Percentiles rank a stretch among this genome's conserved stretches.
These are phyloP conservation scores for Fragilaria crotonensis DNA, from an alignment of 108 stramenopile genomes.

Conservation along the genomic window DNA sequence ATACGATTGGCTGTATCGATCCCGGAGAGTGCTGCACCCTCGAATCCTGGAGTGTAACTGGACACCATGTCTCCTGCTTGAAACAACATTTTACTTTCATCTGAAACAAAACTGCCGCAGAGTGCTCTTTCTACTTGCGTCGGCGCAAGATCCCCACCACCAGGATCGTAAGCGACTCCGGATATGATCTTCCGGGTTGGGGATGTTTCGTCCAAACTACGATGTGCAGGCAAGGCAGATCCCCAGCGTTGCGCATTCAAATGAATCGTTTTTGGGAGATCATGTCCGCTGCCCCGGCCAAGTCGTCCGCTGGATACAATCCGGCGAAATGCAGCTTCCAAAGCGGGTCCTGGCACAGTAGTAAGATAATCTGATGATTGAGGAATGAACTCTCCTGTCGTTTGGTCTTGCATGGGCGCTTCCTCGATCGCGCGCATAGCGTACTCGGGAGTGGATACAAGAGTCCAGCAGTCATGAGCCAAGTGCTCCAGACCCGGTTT, in stretches of 20 bases:
- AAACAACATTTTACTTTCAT: conserved; percentile 33
- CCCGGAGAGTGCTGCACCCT: conserved; percentile 53
- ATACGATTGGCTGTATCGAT: conserved; percentile 41
- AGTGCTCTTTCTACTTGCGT: conserved; percentile 21
- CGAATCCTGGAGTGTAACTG: conserved; percentile 44
- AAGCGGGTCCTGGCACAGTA: conserved; percentile 35
- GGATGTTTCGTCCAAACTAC: not conserved
- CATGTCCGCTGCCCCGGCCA: not conserved
- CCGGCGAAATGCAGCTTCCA: conserved; percentile 27
- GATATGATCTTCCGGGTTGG: conserved; percentile 13
- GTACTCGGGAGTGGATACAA: conserved; percentile 52
- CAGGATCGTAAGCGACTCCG: conserved; percentile 36
- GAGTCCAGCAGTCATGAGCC: conserved; percentile 42
- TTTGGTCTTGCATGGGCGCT: conserved; percentile 54
- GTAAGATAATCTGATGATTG: conserved; percentile 42
- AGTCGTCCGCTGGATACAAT: conserved; percentile 1
- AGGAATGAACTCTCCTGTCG: conserved; percentile 48
- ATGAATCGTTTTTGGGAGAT: conserved; percentile 27
- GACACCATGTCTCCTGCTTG: conserved; percentile 69
- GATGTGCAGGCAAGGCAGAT: not conserved
- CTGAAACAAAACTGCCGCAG: conserved; percentile 24
- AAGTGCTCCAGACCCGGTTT: conserved; percentile 36
- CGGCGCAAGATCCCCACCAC: conserved; percentile 14
- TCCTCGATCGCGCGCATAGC: conserved; percentile 36
- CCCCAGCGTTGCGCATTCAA: conserved; percentile 2